Percentiles rank a stretch among this genome's conserved stretches.
These are phyloP conservation scores for Ceratocystiopsis sp. DNA, from an alignment of 2,329 filamentous ascomycete species.

Conservation along the genomic window DNA sequence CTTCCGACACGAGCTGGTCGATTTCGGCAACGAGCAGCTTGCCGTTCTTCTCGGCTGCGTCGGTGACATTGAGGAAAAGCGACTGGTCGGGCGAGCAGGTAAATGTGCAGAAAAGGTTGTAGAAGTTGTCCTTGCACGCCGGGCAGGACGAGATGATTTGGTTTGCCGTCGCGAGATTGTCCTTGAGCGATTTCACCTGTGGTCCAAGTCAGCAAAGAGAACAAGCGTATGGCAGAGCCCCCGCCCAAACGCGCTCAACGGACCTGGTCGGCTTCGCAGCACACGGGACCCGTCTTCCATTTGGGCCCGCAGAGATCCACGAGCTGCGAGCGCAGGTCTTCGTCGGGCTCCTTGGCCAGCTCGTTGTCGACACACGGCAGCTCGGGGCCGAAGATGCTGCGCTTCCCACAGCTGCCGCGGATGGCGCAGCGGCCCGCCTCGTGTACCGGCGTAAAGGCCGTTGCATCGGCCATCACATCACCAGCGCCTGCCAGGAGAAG, in stretches of 20 bases:
- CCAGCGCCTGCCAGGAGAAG: constrained; percentile 19
- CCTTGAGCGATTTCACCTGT: constrained; percentile 62
- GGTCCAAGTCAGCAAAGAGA: background rate
- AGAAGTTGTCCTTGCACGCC: constrained; percentile 96
- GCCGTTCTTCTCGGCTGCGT: constrained; percentile 43
- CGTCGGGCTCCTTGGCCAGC: constrained; percentile 56
- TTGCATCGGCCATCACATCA: constrained; percentile 13
- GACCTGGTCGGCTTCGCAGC: constrained; percentile 69
- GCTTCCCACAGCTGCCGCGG: constrained; percentile 78
- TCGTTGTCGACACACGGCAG: constrained; percentile 89
- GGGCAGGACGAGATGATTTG: constrained; percentile 85
- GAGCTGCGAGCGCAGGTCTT: constrained; percentile 56
- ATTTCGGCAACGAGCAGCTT: constrained; percentile 65
- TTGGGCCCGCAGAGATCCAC: constrained; percentile 73
- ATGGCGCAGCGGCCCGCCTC: constrained; percentile 82
- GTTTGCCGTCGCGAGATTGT: constrained; percentile 73
- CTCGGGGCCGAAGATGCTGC: constrained; percentile 75
- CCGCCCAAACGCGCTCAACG: too few species aligned
- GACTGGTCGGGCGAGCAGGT: constrained; percentile 96
- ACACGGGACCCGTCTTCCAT: constrained; percentile 72
- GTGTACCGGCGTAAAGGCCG: constrained; percentile 42
- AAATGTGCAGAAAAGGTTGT: constrained; percentile 94
- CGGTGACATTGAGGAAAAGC: constrained; percentile 82
- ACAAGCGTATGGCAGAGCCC: too few species aligned
- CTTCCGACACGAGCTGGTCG: constrained; percentile 71